Percentiles rank a stretch among this genome's conserved stretches.
Conservation (phyloP, 2,329 filamentous ascomycete genomes). For the Neofusicoccum parvum region DNA sequence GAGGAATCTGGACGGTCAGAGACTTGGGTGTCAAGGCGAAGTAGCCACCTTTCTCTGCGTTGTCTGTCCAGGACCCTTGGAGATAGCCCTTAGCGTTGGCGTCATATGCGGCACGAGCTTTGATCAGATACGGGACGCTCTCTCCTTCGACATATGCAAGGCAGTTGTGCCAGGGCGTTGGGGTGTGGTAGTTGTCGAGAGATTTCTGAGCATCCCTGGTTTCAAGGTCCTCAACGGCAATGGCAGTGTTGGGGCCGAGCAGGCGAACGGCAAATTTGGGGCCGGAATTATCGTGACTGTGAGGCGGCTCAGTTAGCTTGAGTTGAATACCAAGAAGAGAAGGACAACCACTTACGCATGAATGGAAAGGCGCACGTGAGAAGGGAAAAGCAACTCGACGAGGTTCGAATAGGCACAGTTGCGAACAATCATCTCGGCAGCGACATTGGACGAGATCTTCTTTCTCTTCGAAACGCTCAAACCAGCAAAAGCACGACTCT, state of each 20-base stretch:
- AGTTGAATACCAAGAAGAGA: too few relatives aligned
- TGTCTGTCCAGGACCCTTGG: constrained; percentile 32
- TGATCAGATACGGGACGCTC: constrained; percentile 32
- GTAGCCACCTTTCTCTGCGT: constrained; percentile 30
- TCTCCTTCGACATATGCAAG: constrained; percentile 37
- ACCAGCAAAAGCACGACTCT: constrained; percentile 30
- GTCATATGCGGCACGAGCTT: constrained; percentile 31
- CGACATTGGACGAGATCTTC: constrained; percentile 37
- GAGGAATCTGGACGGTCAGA: not conserved
- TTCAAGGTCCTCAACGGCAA: constrained; percentile 36
- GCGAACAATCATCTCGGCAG: constrained; percentile 43
- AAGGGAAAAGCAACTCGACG: constrained; percentile 49
- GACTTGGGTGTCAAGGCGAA: constrained; percentile 29
- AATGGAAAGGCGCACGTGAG: constrained; percentile 51
- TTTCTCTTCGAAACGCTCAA: constrained; percentile 37
- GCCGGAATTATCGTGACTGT: constrained; percentile 41
- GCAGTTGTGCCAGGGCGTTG: constrained; percentile 50
- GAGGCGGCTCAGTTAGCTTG: not conserved
- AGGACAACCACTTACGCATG: constrained; percentile 36
- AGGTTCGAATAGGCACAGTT: constrained; percentile 54
- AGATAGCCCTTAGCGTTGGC: constrained; percentile 29
- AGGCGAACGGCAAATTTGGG: constrained; percentile 49
- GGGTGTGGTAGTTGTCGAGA: constrained; percentile 40
- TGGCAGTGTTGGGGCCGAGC: constrained; percentile 27
- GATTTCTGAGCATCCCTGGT: constrained; percentile 17